A percentile compares a stretch with the other conserved stretches of the same genome.
Evolutionary conservation across 345 rosid species (phyloP).

Genomic region (Geranium brycei): DNA sequence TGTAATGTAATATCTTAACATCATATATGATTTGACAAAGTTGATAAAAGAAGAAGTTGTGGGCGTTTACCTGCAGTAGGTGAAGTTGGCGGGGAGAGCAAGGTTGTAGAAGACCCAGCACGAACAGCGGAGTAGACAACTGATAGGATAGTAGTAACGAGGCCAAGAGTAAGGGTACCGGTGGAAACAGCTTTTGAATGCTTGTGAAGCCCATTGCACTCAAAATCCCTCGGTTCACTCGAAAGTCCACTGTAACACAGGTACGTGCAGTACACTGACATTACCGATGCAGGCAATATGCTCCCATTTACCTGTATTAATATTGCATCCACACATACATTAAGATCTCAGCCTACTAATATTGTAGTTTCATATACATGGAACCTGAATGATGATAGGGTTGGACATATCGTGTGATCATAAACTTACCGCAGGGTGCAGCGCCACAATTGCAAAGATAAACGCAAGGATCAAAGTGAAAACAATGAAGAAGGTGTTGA

Average conservation of each 20-base stretch:
- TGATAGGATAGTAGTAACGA: constrained; percentile 77
- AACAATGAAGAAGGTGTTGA: constrained; percentile 77
- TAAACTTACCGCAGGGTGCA: constrained; percentile 86
- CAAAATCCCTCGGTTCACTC: constrained; percentile 88
- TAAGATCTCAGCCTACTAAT: too few species aligned
- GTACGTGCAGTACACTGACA: constrained; percentile 86
- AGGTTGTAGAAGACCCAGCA: constrained; percentile 88
- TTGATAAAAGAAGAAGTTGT: not conserved
- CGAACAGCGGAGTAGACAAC: constrained; percentile 97
- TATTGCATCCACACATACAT: constrained; percentile 4
- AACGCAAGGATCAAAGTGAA: constrained; percentile 56
- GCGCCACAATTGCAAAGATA: constrained; percentile 64
- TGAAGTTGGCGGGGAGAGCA: constrained; percentile 80
- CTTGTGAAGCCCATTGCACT: constrained; percentile 87
- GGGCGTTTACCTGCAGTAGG: constrained; percentile 65
- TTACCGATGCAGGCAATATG: constrained; percentile 86
- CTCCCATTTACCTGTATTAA: constrained; percentile 70
- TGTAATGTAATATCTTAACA: not conserved
- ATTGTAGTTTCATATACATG: not conserved
- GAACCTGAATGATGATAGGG: not conserved
- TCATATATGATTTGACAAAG: too few species aligned
- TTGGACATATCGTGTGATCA: not conserved
- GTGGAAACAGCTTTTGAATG: constrained; percentile 89
- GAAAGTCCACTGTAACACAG: constrained; percentile 94
- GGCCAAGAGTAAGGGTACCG: constrained; percentile 72